Base-by-base conservation (phyloP, 495 filamentous ascomycete genomes). In the Aspergillus sclerotioniger region DNA sequence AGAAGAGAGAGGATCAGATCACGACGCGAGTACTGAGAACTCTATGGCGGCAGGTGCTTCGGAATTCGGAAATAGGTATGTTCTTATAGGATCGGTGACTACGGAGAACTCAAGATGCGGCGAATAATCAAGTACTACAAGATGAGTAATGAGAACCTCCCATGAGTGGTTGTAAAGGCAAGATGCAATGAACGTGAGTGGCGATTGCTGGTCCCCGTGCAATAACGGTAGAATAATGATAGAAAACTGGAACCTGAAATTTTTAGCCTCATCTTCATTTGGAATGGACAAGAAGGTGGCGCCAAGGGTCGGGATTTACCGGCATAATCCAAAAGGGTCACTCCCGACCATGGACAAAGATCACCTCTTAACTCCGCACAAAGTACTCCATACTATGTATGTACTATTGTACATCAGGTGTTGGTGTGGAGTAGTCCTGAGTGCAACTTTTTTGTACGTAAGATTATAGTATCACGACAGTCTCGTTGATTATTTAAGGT, bases 271-370 rank as follows among this genome's bases (percentile, higher is more conserved):
- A 41, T 3, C 25, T 48, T 33, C 16, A 48, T 20, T 50, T 12
- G 25, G 25, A 16, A 9, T 7, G 28, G 28, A 21, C 19, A 3
- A 7, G 6, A 6, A 15, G 13, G 47, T 32, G 13, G 25, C 13
- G 39, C 53, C 55, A 54, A 54, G 56, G 21, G 49, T 58, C 64
- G 64, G 61, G 54, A 60, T 53, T 60, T 62, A 21, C 59, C 64
- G 64, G 61, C 64, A 60, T 59, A 60, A 60, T 31, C 45, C 44
- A 21, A 33, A 25, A 19, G 3, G 13, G 28, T 37, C 15, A 43
- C 17, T 55, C 25, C 25, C 25, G 25, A 25, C 25, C 5, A 25
- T 3, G 25, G 25, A 2, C 25, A 25, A 25, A 25, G 25, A 5
- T 25, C 25, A 25, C 25, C 25, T 25, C n/a, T 25, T 2, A 25